Base-by-base conservation (phyloP, 2,329 filamentous ascomycete species). In the Clarireedia monteithiana region DNA sequence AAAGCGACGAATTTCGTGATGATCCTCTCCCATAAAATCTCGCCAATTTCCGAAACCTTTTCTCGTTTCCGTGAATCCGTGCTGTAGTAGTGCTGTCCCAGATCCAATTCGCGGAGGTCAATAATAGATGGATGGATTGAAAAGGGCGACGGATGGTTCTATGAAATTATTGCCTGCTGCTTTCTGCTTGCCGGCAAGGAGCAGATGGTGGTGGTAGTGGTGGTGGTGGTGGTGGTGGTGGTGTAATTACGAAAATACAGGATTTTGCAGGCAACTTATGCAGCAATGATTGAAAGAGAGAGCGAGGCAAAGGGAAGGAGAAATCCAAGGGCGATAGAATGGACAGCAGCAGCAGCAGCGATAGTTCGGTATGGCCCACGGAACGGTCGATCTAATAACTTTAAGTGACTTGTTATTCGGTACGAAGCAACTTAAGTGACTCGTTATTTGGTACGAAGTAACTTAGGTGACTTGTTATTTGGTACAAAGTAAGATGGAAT, bases 171-270 rank as follows among this genome's bases (percentile, higher is more conserved):
- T 46, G 12, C 7, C 53, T 50, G 53, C 46, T 55, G 53, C 53
- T 50, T 50, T 44, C 53, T 55, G 53, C 53, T 42, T 34, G n/a
- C 30, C 30, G 30, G 30, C 30, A 34, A 34, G 30, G 30, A 17
- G 46, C 46, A 55, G 46, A 50, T 20, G 39, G 38, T 38, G 5
- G 53, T 55, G 53, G 17, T 17, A 2, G 17, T 20, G 39, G 38
- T 44, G 46, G 44, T n/a, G 39, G 38, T 38, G 46, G 44, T 20
- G 39, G 38, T 45, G 46, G 44, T 20, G 39, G 38, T 45, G 5
- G 53, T 55, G 53, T 38, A 55, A 38, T 50, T 36, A 23, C 53
- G 46, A 55, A 55, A 46, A 46, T 46, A 23, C 39, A 14, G 20
- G n/a, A 42, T 20, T 17, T 42, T 6, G 39, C 7, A 20, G 30